Base-by-base conservation (phyloP, 768 basidiomycete genomes). In the Saitozyma sp. region DNA sequence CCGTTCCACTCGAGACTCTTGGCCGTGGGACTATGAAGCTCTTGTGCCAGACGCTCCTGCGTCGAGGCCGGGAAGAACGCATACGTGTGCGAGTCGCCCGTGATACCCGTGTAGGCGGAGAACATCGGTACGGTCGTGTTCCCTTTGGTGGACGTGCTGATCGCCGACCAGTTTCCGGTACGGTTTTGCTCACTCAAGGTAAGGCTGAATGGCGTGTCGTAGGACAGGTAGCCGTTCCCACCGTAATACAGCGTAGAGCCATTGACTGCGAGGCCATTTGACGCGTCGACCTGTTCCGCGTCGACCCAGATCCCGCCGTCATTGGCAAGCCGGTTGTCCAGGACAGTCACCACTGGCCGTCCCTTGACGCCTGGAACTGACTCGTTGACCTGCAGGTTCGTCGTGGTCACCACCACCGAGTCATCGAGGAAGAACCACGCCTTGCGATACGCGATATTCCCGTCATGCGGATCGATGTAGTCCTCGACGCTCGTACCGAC, bases 371-470 rank as follows among this genome's bases (percentile, higher is more conserved):
- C 48, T 41, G 58, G n/a, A 1, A 51, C n/a, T 6, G 60, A 49
- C 14, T 41, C 20, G 48, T 61, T 62, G 42, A 62, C 40, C 1
- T 8, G 16, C 9, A 62, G 10, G 2, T 83, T 82, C 54, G 71
- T 75, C 41, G 81, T 81, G 83, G 86, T 85, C 64, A 89, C 85
- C 65, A 85, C 83, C 67, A 88, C 86, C 9, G 86, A 80, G 62
- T 85, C 78, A 13, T 84, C 82, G 41, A 89, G 80, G 83, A 88
- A 89, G 80, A 89, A 89, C 86, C 86, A 88, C 0, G 84, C 83
- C 77, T 89, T 89, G 68, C 88, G 86, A 83, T 84, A 90, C 49
- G 80, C 73, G 40, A 89, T 75, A 9, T 81, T 69, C 14, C 80
- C 67, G 6, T 86, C 88, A 52, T 81, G 59, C 6, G 89, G 88